Evolutionary conservation across 345 rosid species (phyloP).

Genomic region (Acer saccharum): DNA sequence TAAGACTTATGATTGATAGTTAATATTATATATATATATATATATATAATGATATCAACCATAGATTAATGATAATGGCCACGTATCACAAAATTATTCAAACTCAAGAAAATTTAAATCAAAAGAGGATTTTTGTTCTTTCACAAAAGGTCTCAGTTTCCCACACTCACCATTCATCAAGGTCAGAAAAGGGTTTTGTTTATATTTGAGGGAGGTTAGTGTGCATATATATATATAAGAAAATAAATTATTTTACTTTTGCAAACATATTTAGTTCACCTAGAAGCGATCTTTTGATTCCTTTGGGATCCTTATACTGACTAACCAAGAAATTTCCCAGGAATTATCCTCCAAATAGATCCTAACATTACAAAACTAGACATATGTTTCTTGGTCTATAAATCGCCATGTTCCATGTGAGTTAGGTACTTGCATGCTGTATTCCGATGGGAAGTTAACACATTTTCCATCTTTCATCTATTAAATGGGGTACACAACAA

Average conservation of each 20-base stretch:
- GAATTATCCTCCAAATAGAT: not conserved
- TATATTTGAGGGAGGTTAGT: not conserved
- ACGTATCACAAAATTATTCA: not conserved
- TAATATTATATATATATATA: not conserved
- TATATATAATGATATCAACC: not conserved
- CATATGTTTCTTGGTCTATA: not conserved
- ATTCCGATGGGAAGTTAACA: not conserved
- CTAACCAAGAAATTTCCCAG: not conserved
- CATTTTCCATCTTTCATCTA: not conserved
- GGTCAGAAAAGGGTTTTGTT: not conserved
- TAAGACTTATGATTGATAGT: not conserved
- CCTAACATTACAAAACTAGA: not conserved
- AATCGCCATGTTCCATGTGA: not conserved
- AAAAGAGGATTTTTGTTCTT: not conserved
- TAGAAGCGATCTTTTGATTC: not conserved
- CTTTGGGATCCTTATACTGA: not conserved
- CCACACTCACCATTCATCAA: not conserved
- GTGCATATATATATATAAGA: not conserved
- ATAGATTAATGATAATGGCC: not conserved
- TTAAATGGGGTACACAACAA: not conserved
- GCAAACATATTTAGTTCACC: no score
- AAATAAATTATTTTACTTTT: not conserved
- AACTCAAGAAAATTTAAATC: not conserved
- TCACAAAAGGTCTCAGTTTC: not conserved
- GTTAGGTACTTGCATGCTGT: not conserved